Conservation (phyloP, 306 rosid species). For the Cotoneaster glaucophyllus region DNA sequence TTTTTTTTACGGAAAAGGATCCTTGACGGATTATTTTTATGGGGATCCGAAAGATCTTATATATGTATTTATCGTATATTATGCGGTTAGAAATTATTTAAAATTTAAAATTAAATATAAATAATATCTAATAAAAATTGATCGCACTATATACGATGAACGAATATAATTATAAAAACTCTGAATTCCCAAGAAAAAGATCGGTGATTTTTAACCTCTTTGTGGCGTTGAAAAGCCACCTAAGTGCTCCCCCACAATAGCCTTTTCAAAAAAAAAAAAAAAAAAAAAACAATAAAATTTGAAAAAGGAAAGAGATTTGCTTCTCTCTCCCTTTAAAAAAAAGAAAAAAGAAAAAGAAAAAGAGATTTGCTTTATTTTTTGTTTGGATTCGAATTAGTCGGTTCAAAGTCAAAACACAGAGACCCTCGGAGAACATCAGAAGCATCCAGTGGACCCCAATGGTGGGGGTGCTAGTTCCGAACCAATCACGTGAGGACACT, state of each 20-base stretch:
- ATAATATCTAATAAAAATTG: rapidly evolving
- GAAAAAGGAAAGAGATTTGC: too few species aligned
- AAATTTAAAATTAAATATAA: too few species aligned
- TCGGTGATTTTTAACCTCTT: not conserved
- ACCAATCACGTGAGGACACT: not conserved
- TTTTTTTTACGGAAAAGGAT: too few species aligned
- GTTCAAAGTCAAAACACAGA: slow-evolving; percentile 11
- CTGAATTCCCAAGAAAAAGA: rapidly evolving
- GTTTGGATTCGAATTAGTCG: not conserved
- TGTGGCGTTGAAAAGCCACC: slow-evolving; percentile 10
- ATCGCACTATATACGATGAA: rapidly evolving
- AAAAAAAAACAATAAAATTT: not conserved
- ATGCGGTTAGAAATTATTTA: too few species aligned
- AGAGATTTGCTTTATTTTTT: not conserved
- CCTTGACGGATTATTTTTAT: rapidly evolving
- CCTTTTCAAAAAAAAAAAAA: not conserved
- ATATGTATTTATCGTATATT: rapidly evolving
- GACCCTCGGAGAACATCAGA: not conserved
- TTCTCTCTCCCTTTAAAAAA: too few species aligned
- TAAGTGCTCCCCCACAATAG: not conserved
- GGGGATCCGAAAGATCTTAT: rapidly evolving
- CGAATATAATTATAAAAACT: rapidly evolving
- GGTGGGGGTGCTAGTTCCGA: not conserved
- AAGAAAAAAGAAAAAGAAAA: too few species aligned
- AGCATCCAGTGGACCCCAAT: not conserved